Conservation (phyloP, 176 grass and related monocot genomes). For the Musa troglodytarum region DNA sequence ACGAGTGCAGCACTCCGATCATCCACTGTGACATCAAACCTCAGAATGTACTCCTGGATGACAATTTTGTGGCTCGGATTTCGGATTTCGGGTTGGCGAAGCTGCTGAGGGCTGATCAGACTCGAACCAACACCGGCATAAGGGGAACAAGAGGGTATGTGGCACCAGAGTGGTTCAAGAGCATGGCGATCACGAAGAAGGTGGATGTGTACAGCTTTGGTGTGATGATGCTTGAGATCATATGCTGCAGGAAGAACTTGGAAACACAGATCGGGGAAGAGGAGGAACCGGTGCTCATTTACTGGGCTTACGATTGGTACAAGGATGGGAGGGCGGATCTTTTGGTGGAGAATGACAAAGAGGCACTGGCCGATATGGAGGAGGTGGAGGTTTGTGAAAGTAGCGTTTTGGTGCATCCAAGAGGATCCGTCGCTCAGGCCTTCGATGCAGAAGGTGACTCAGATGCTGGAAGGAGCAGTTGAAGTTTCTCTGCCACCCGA, state of each 20-base stretch:
- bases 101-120: slow-evolving; percentile 23
- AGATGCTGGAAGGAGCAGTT: slow-evolving; percentile 34
- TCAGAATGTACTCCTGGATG: slow-evolving; percentile 35
- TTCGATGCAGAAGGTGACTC: slow-evolving; percentile 24
- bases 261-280: slow-evolving; percentile 8
- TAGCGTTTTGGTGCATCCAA: slow-evolving; percentile 27
- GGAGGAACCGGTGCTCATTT: slow-evolving; percentile 17
- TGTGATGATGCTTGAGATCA: slow-evolving; percentile 36
- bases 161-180: slow-evolving; percentile 36
- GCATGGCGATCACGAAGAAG: slow-evolving; percentile 25
- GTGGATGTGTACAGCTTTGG: slow-evolving; percentile 37
- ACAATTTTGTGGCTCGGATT: slow-evolving; percentile 15
- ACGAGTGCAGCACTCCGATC: slow-evolving; percentile 35
- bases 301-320: slow-evolving; percentile 33
- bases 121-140: slow-evolving; percentile 19
- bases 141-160: slow-evolving; percentile 21
- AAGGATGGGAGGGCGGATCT: slow-evolving; percentile 14
- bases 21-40: slow-evolving; percentile 45
- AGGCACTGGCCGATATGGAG: slow-evolving; percentile 25
- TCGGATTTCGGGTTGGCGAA: slow-evolving; percentile 25
- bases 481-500: slow-evolving; percentile 25
- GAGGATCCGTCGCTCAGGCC: slow-evolving; percentile 30
- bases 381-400: slow-evolving; percentile 19
- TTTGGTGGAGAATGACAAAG: slow-evolving; percentile 19
- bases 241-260: slow-evolving; percentile 20